Conservation (phyloP, 2,329 filamentous ascomycete genomes). For the Chalaropsis ovoidea region DNA sequence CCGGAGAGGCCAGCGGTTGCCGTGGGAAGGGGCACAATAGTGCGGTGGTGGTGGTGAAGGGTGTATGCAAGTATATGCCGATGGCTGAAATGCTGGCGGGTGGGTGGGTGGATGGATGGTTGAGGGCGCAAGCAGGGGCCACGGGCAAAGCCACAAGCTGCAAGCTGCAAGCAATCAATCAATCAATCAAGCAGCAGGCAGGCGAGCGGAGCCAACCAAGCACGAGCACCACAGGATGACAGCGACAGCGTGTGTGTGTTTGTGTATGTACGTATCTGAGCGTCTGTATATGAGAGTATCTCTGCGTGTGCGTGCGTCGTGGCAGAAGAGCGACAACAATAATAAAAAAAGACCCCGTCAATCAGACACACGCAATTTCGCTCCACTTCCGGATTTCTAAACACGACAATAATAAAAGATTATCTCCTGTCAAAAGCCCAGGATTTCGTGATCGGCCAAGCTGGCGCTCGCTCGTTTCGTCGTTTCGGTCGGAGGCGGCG, state of each 20-base stretch:
- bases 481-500: conserved; percentile 12
- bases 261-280: no score
- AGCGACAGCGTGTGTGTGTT: no score
- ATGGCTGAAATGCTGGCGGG: background rate
- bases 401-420: background rate
- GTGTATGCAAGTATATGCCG: no score
- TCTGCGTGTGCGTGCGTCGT: no score
- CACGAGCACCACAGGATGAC: no score
- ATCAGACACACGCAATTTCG: background rate
- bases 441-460: background rate
- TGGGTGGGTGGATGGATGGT: background rate
- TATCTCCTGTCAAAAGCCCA: background rate
- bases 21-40: background rate
- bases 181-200: no score
- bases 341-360: background rate
- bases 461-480: background rate
- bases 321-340: background rate
- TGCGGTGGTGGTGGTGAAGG: no score
- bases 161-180: conserved; percentile 1
- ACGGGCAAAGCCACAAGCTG: background rate
- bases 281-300: no score
- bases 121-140: conserved; percentile 8
- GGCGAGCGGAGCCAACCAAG: no score
- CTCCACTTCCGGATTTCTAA: background rate
- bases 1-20: background rate